Base-by-base conservation (phyloP, 805 yeast genomes). In the Metschnikowia dekortorum region DNA sequence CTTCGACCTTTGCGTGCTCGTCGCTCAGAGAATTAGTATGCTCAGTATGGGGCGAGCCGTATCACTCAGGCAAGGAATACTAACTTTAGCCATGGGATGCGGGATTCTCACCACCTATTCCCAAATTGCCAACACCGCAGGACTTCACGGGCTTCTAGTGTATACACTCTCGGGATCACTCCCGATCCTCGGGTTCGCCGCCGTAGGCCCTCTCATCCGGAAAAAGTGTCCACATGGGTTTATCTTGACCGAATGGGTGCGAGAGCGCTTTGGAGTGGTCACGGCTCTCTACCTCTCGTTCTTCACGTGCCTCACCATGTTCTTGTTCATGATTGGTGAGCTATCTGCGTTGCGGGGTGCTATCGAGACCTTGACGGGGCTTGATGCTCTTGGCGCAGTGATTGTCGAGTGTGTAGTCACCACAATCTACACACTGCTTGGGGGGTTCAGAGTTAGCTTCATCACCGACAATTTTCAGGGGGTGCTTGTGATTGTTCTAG, bases 231-330 rank as follows among this genome's bases (percentile, higher is more conserved):
- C 97, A 0, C 81, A 87, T 8, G 97, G 97, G 2, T 91, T 91
- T 65, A 90, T 91, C 29, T 71, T 91, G 58, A 89, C 96, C 4
- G 96, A 91, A 64, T 91, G 97, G 97, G 92, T 89, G n/a, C 80
- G 88, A 62, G 81, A 80, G 43, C 74, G 97, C 58, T 91, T 78
- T 64, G 97, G 97, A 2, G 63, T 75, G 5, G 68, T 84, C 13
- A 76, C 96, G 3, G 86, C 89, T 0, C 70, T 89, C 56, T 87
- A 89, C 58, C 68, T 91, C 42, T 84, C 95, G 11, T 82, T 82
- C 42, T 88, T 90, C 66, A 89, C 97, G 1, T 79, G 91, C 47
- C 75, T 91, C 56, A 90, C 96, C 8, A 79, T 91, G 78, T 89
- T 83, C 62, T 74, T 91, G 58, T 90, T 84, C 65, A 85, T 89